Conservation (phyloP, 495 filamentous ascomycete species). For the Neurospora sp. region DNA sequence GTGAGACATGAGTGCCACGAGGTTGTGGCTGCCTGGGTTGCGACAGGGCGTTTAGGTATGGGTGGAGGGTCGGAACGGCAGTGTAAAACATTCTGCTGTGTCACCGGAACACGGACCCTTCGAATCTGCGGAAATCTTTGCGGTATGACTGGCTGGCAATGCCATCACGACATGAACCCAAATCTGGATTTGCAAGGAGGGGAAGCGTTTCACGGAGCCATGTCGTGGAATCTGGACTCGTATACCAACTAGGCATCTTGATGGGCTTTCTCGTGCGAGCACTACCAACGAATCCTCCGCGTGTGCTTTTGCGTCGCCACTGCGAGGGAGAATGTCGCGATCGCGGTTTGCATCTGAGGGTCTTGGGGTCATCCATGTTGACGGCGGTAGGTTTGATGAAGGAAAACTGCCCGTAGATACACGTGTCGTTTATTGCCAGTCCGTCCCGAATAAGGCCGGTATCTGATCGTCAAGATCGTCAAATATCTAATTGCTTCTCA, state of each 20-base stretch:
- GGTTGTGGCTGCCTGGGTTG: background rate
- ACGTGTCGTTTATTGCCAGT: background rate
- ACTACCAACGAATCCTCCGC: background rate
- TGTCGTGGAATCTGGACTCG: background rate
- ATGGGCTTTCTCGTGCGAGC: background rate
- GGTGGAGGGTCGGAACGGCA: background rate
- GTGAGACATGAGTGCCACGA: background rate
- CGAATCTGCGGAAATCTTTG: background rate
- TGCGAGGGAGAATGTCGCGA: background rate
- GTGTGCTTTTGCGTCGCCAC: background rate
- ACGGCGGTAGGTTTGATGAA: background rate
- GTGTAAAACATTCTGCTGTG: background rate
- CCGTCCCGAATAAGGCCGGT: background rate
- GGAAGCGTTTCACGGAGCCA: background rate
- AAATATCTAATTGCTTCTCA: background rate
- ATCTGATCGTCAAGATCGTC: background rate
- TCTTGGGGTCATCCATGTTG: background rate
- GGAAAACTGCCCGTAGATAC: background rate
- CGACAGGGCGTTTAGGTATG: background rate
- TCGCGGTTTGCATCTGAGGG: background rate
- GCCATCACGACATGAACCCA: background rate
- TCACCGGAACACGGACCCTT: background rate
- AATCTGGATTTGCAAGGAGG: background rate
- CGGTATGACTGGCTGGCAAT: background rate
- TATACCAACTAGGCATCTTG: background rate